These are phyloP conservation scores for Myriangium duriaei DNA, from an alignment of 2,329 filamentous ascomycete genomes.

Conservation along the genomic window DNA sequence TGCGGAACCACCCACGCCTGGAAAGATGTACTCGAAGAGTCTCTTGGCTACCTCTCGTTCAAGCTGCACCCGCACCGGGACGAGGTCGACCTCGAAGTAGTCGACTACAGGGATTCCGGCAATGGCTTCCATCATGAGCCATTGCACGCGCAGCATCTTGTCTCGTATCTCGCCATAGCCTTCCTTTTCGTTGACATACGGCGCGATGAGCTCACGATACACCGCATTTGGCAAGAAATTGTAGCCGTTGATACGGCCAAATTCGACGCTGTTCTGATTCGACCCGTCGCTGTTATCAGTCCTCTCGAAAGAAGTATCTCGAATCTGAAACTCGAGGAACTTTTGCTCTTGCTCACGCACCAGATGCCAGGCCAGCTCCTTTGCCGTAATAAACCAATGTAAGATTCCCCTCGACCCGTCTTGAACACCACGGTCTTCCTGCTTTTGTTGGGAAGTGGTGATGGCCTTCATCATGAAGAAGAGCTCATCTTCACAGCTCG, in stretches of 20 bases:
- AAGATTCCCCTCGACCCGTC: constrained; percentile 63
- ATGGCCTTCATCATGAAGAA: constrained; percentile 99
- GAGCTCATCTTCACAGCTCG: constrained; percentile 84
- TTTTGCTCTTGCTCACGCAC: constrained; percentile 78
- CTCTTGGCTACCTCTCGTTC: constrained; percentile 87
- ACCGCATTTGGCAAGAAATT: constrained; percentile 83
- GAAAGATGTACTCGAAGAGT: constrained; percentile 95
- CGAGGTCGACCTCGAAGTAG: constrained; percentile 86
- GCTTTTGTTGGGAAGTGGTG: constrained; percentile 84
- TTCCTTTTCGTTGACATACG: constrained; percentile 59
- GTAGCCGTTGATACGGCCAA: constrained; percentile 75
- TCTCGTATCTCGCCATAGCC: constrained; percentile 44
- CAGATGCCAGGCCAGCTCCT: constrained; percentile 94
- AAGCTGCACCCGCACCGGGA: constrained; percentile 85
- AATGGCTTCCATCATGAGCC: constrained; percentile 97
- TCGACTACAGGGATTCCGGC: constrained; percentile 96
- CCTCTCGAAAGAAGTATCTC: constrained; percentile 82
- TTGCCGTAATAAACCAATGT: constrained; percentile 85
- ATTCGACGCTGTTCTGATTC: constrained; percentile 81
- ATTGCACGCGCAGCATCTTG: constrained; percentile 88
- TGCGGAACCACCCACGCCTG: constrained; percentile 51
- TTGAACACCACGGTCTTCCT: constrained; percentile 54
- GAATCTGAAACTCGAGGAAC: constrained; percentile 82
- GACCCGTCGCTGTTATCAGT: constrained; percentile 96
- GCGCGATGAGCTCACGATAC: constrained; percentile 91